Evolutionary conservation across 176 grass and related monocot genomes (phyloP).

Genomic region (Oryza glaberrima): DNA sequence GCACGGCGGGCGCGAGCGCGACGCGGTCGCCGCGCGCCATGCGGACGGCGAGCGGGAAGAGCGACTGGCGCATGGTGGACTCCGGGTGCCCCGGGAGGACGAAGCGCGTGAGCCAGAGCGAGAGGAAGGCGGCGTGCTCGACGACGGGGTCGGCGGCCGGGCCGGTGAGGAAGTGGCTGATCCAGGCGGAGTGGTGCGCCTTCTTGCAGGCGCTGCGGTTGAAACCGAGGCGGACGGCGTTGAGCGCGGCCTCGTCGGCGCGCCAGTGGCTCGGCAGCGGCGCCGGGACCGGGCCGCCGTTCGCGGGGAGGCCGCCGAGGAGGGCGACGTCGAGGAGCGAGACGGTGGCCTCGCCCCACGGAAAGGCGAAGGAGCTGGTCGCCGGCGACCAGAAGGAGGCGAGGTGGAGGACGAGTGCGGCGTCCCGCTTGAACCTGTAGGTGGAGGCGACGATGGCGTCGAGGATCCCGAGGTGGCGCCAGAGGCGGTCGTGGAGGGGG

Average conservation of each 20-base stretch:
- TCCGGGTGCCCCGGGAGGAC: conserved; percentile 78
- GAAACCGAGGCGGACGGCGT: conserved; percentile 67
- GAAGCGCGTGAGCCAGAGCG: conserved; percentile 85
- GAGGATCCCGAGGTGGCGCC: conserved; percentile 69
- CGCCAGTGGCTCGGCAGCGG: conserved; percentile 54
- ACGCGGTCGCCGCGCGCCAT: conserved; percentile 67
- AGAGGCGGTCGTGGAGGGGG: conserved; percentile 54
- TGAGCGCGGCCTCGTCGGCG: conserved; percentile 62
- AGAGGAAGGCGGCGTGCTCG: conserved; percentile 87
- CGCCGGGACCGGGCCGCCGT: conserved; percentile 56
- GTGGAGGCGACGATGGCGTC: conserved; percentile 73
- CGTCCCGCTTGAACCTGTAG: conserved; percentile 62
- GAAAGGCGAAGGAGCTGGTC: conserved; percentile 77
- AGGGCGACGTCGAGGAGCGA: conserved; percentile 66
- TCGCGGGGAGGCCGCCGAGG: conserved; percentile 59
- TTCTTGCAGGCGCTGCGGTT: conserved; percentile 93
- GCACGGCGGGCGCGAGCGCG: conserved; percentile 71
- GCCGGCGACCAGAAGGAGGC: conserved; percentile 67
- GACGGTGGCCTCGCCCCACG: conserved; percentile 89
- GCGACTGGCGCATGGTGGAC: conserved; percentile 73
- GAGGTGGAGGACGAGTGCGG: conserved; percentile 52
- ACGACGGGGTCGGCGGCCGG: conserved; percentile 32
- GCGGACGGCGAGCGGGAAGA: conserved; percentile 79
- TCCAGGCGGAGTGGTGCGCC: conserved; percentile 86
- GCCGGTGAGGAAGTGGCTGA: conserved; percentile 75